Conservation (phyloP, 2,329 filamentous ascomycete genomes). For the Ilyonectria destructans region DNA sequence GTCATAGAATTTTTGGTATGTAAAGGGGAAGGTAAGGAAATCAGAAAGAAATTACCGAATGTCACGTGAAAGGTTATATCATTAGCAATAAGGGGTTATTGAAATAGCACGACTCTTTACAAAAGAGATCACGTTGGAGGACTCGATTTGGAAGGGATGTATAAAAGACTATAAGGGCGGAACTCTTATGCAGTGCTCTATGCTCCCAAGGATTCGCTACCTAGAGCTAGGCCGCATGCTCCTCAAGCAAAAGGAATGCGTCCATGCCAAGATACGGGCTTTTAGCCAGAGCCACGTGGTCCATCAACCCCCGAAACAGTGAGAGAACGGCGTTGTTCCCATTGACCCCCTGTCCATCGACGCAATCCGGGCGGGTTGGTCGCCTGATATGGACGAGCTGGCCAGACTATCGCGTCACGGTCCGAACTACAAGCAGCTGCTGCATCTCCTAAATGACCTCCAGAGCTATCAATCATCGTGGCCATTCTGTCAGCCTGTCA, state of each 20-base stretch:
- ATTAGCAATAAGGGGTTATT: too few species aligned
- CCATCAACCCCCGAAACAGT: conserved; percentile 87
- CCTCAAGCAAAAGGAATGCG: too few species aligned
- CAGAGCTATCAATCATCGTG: conserved; percentile 94
- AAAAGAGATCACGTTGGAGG: conserved; percentile 95
- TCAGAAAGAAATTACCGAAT: too few species aligned
- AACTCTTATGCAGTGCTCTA: conserved; percentile 99
- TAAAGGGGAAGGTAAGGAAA: too few species aligned
- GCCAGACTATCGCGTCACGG: conserved; percentile 94
- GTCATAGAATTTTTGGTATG: too few species aligned
- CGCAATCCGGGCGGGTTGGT: conserved; percentile 95
- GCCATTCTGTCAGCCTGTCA: conserved; percentile 96
- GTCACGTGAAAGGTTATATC: too few species aligned
- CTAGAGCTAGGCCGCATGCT: conserved; percentile 95
- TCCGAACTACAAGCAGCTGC: too few species aligned
- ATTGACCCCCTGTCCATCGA: conserved; percentile 91
- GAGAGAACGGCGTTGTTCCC: conserved; percentile 80
- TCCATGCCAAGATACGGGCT: conserved; percentile 94
- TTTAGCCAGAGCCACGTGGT: conserved; percentile 91
- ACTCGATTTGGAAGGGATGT: conserved; percentile 97
- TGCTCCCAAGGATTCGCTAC: conserved; percentile 96
- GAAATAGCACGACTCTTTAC: conserved; percentile 73
- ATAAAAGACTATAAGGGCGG: too few species aligned
- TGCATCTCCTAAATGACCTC: conserved; percentile 93
- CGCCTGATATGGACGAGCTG: conserved; percentile 96